Conservation (phyloP, 2,329 filamentous ascomycete species). For the Talaromyces sp. region DNA sequence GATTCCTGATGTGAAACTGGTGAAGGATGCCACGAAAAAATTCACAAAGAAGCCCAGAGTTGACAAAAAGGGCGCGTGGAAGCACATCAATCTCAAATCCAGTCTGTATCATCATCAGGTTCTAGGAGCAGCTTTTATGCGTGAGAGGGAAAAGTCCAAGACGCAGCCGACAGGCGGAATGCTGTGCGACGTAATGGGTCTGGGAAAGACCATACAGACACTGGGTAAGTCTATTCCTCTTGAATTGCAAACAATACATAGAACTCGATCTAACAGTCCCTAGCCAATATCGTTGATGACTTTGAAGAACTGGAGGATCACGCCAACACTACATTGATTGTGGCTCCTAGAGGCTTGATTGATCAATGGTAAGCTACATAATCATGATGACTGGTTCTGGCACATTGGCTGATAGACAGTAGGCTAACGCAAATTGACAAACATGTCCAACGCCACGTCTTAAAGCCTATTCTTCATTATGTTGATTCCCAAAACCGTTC, state of each 20-base stretch:
- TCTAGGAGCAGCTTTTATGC: slow-evolving; percentile 33
- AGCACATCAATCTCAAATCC: slow-evolving; percentile 30
- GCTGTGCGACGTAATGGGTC: slow-evolving; percentile 41
- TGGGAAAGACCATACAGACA: slow-evolving; percentile 40
- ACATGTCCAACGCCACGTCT: slow-evolving; percentile 27
- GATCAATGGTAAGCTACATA: slow-evolving; percentile 32
- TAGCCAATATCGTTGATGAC: slow-evolving; percentile 39
- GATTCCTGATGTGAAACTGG: slow-evolving; percentile 23
- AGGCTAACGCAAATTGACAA: slow-evolving; percentile 26
- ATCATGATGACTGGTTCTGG: not conserved
- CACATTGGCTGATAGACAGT: not conserved
- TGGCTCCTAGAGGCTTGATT: slow-evolving; percentile 33
- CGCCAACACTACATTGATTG: slow-evolving; percentile 35
- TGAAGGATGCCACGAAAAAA: slow-evolving; percentile 28
- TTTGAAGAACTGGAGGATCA: slow-evolving; percentile 19
- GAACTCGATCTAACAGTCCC: not conserved
- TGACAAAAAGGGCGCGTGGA: slow-evolving; percentile 33
- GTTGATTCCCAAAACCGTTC: slow-evolving; percentile 21
- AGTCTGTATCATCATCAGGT: slow-evolving; percentile 38
- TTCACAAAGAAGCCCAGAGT: slow-evolving; percentile 27
- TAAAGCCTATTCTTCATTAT: slow-evolving; percentile 27
- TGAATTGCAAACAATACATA: not conserved
- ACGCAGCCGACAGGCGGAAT: slow-evolving; percentile 32
- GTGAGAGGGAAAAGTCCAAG: slow-evolving; percentile 29
- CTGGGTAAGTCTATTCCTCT: slow-evolving; percentile 24